Evolutionary conservation across 139 green algal species (phyloP).

Genomic region (Monoraphidium neglectum): DNA sequence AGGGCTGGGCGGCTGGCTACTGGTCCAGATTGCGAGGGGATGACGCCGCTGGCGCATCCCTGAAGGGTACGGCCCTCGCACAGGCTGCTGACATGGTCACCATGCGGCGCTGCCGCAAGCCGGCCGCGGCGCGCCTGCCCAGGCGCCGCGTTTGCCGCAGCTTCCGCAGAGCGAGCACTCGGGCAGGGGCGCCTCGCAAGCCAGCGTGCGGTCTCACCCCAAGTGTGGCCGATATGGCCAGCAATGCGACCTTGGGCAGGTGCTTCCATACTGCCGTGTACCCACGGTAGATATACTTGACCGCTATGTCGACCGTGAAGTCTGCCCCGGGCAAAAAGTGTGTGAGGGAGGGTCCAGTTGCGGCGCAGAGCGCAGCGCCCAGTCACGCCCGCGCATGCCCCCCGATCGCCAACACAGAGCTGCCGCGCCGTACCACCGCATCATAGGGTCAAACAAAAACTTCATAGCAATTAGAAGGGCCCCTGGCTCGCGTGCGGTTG

Average conservation of each 20-base stretch:
- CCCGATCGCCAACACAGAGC: too few relatives aligned
- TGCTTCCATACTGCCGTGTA: conserved; percentile 78
- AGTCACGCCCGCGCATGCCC: too few relatives aligned
- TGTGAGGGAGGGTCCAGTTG: too few relatives aligned
- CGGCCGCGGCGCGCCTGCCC: too few relatives aligned
- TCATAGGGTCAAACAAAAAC: too few relatives aligned
- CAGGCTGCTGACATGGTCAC: too few relatives aligned
- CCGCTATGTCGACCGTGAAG: conserved; percentile 40
- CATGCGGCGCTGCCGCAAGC: too few relatives aligned
- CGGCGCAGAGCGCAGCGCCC: too few relatives aligned
- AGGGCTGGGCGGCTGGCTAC: neutral
- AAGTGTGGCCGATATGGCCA: conserved; percentile 56
- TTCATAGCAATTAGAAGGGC: too few relatives aligned
- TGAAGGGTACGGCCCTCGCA: neutral
- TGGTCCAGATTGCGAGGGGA: neutral
- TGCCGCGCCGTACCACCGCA: too few relatives aligned
- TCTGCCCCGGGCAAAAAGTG: too few relatives aligned
- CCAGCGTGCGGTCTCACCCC: neutral
- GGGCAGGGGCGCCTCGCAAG: neutral
- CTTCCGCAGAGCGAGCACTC: neutral
- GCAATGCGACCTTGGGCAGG: conserved; percentile 67
- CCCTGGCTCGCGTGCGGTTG: too few relatives aligned
- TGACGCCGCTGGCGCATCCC: neutral
- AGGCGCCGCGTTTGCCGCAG: neutral
- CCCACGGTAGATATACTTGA: conserved; percentile 93